Percentiles rank a stretch among this genome's conserved stretches.
Evolutionary conservation across 2,329 filamentous ascomycete genomes (phyloP).

Genomic region (Arthrobotrys pseudoclavata): DNA sequence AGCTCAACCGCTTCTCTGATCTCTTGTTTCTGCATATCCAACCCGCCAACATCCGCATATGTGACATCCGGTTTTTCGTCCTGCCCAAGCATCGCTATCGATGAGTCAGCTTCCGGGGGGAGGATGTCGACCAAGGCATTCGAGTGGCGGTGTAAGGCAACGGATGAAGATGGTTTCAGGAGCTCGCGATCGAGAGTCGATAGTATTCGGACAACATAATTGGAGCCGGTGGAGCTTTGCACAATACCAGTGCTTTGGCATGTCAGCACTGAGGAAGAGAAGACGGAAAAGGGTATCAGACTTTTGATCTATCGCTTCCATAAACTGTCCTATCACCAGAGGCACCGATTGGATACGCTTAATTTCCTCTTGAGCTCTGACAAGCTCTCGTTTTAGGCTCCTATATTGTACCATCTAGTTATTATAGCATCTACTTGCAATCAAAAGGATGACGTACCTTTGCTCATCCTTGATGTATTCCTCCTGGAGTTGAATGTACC

Average conservation of each 20-base stretch:
- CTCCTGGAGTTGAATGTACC: slow-evolving; percentile 96
- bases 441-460: slow-evolving; percentile 70
- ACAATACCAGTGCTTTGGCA: slow-evolving; percentile 90
- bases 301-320: slow-evolving; percentile 99
- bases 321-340: slow-evolving; percentile 97
- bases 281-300: slow-evolving; percentile 68
- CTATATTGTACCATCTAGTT: slow-evolving; percentile 67
- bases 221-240: slow-evolving; percentile 96
- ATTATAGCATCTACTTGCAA: background rate
- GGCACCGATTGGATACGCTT: slow-evolving; percentile 99
- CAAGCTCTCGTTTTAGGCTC: slow-evolving; percentile 95
- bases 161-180: slow-evolving; percentile 96
- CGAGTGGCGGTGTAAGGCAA: slow-evolving; percentile 96
- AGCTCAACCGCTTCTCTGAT: slow-evolving; percentile 98
- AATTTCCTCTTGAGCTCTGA: slow-evolving; percentile 98
- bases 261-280: background rate
- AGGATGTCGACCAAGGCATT: slow-evolving; percentile 98
- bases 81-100: slow-evolving; percentile 95
- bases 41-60: slow-evolving; percentile 95
- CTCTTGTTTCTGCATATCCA: slow-evolving; percentile 99
- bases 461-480: slow-evolving; percentile 99
- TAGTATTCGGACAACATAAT: slow-evolving; percentile 98
- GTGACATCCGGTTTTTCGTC: slow-evolving; percentile 99
- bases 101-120: slow-evolving; percentile 97
- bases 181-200: slow-evolving; percentile 98